phyloP scores from a whole-genome alignment of 176 grass and related monocot genomes.

The Oryza longistaminata region DNA sequence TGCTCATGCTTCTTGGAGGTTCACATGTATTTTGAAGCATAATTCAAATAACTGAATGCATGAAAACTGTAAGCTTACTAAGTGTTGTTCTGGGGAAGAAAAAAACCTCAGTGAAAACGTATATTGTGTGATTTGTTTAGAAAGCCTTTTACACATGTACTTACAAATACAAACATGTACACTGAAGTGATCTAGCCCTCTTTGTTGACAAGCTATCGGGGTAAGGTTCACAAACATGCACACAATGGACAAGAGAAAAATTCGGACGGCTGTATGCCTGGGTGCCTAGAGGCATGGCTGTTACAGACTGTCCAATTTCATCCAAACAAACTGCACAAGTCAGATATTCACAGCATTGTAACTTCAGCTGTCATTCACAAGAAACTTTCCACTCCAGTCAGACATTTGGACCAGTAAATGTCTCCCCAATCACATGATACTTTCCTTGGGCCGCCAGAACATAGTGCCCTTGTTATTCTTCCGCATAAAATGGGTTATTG shows the following conservation, averaged over 20 bases:
- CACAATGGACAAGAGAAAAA: slow-evolving; percentile 29
- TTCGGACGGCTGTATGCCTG: slow-evolving; percentile 23
- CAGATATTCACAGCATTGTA: neutral
- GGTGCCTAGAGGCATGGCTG: slow-evolving; percentile 28
- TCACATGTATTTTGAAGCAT: neutral
- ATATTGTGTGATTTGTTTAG: neutral
- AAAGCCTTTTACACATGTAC: slow-evolving; percentile 34
- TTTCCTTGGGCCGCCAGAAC: slow-evolving; percentile 20
- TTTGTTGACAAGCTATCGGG: neutral
- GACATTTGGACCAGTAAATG: slow-evolving; percentile 10
- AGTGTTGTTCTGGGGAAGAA: neutral
- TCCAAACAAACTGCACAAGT: slow-evolving; percentile 23
- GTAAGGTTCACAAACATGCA: slow-evolving; percentile 24
- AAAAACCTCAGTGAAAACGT: neutral
- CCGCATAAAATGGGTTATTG: slow-evolving; percentile 44
- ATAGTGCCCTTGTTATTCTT: slow-evolving; percentile 41
- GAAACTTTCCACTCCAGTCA: slow-evolving; percentile 17
- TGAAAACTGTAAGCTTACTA: neutral
- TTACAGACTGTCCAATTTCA: slow-evolving; percentile 21
- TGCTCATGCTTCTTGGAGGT: neutral
- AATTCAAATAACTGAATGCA: neutral
- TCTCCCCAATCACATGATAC: slow-evolving; percentile 28
- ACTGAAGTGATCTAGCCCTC: slow-evolving; percentile 2
- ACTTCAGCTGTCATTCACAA: slow-evolving; percentile 25
- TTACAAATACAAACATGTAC: slow-evolving; percentile 45